These are phyloP conservation scores for Cinchona pubescens DNA, from an alignment of 257 asterid species.

Conservation along the genomic window DNA sequence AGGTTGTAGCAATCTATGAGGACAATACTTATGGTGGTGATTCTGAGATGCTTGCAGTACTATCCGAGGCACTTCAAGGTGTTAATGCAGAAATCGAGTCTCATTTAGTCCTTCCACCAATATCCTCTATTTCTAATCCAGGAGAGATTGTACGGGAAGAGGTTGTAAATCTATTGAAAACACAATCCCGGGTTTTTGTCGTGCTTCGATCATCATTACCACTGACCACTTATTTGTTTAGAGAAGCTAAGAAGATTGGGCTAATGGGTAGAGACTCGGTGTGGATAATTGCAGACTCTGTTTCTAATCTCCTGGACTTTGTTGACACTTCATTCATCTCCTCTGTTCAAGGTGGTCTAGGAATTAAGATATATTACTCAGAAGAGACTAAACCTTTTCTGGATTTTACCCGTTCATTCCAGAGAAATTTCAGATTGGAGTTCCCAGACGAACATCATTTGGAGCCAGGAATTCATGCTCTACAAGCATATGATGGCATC, in stretches of 20 bases:
- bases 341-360: slow-evolving; percentile 39
- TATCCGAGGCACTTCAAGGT: slow-evolving; percentile 29
- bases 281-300: slow-evolving; percentile 39
- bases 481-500: slow-evolving; percentile 43
- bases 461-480: slow-evolving; percentile 38
- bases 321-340: slow-evolving; percentile 22
- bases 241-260: slow-evolving; percentile 32
- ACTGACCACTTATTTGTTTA: slow-evolving; percentile 26
- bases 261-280: slow-evolving; percentile 43
- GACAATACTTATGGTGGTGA: slow-evolving; percentile 30
- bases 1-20: slow-evolving; percentile 34
- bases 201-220: slow-evolving; percentile 37
- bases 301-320: slow-evolving; percentile 40
- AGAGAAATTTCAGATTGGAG: slow-evolving; percentile 15
- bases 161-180: slow-evolving; percentile 20
- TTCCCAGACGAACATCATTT: slow-evolving; percentile 30
- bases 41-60: slow-evolving; percentile 28
- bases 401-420: slow-evolving; percentile 26
- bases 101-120: slow-evolving; percentile 29
- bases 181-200: slow-evolving; percentile 44
- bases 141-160: slow-evolving; percentile 21
- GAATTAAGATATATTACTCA: slow-evolving; percentile 30
- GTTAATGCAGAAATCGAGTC: slow-evolving; percentile 33
- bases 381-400: slow-evolving; percentile 21
- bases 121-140: slow-evolving; percentile 29